A percentile compares a stretch with the other conserved stretches of the same genome.
Evolutionary conservation across 805 yeast species (phyloP).

Genomic region (Dipodascus albidus): DNA sequence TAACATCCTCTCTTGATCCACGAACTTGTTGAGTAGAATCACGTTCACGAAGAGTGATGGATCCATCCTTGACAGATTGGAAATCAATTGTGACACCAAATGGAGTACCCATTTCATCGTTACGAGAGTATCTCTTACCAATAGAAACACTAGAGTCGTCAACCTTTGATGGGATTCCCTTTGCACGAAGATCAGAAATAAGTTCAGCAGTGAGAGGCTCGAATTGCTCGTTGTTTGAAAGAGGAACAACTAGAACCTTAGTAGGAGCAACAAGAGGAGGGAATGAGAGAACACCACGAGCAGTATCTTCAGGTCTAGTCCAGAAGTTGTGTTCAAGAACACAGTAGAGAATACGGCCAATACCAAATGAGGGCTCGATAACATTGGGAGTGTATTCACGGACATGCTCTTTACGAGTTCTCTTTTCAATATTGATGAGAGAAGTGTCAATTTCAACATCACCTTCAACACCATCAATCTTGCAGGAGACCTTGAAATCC

Average conservation of each 20-base stretch:
- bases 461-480: slow-evolving; percentile 49
- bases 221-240: slow-evolving; percentile 73
- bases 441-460: slow-evolving; percentile 63
- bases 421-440: slow-evolving; percentile 65
- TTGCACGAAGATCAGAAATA: slow-evolving; percentile 57
- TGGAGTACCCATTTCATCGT: slow-evolving; percentile 97
- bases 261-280: slow-evolving; percentile 97
- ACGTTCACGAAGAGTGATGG: slow-evolving; percentile 94
- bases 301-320: slow-evolving; percentile 82
- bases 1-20: slow-evolving; percentile 66
- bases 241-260: slow-evolving; percentile 89
- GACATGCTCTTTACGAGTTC: slow-evolving; percentile 73
- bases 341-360: slow-evolving; percentile 92
- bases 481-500: slow-evolving; percentile 53
- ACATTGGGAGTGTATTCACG: slow-evolving; percentile 96
- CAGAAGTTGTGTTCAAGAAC: slow-evolving; percentile 92
- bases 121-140: slow-evolving; percentile 96
- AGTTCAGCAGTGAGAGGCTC: slow-evolving; percentile 64
- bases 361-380: slow-evolving; percentile 98
- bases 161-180: slow-evolving; percentile 85
- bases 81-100: slow-evolving; percentile 96
- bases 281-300: slow-evolving; percentile 84
- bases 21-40: slow-evolving; percentile 95
- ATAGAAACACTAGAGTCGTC: slow-evolving; percentile 96
- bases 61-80: slow-evolving; percentile 76